A percentile compares a stretch with the other conserved stretches of the same genome.
Conservation (phyloP, 495 filamentous ascomycete species). For the Talaromyces thailandensis region DNA sequence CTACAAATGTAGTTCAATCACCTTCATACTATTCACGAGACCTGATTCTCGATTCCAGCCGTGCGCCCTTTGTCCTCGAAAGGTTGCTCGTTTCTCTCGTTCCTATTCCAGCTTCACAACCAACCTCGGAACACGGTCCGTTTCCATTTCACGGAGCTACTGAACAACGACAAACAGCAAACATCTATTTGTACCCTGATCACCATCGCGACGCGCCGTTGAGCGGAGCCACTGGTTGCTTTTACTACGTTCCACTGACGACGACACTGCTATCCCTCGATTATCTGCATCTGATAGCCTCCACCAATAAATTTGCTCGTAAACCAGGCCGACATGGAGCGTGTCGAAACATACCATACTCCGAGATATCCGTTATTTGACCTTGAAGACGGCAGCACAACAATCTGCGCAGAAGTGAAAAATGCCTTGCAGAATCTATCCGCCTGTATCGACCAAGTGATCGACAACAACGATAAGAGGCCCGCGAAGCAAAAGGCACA, state of each 20-base stretch:
- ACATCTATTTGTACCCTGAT: neutral
- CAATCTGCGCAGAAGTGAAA: neutral
- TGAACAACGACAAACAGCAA: neutral
- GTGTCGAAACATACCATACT: neutral
- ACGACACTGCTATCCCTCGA: neutral
- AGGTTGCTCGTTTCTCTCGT: neutral
- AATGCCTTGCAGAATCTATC: neutral
- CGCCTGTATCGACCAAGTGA: neutral
- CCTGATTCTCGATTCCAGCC: too few species aligned
- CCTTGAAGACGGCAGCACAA: neutral
- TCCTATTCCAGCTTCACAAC: neutral
- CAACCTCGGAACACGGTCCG: neutral
- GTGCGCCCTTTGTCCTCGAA: neutral
- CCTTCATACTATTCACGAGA: too few species aligned
- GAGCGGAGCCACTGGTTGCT: neutral
- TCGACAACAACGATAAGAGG: neutral
- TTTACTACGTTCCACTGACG: neutral
- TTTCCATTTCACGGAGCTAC: neutral
- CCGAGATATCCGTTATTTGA: neutral
- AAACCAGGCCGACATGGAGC: neutral
- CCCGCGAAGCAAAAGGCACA: neutral
- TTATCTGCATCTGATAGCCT: neutral
- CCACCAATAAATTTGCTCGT: neutral
- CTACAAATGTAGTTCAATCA: too few species aligned
- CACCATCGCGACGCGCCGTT: neutral